Base-by-base conservation (phyloP, 805 yeast species). In the Nakazawaea peltata region DNA sequence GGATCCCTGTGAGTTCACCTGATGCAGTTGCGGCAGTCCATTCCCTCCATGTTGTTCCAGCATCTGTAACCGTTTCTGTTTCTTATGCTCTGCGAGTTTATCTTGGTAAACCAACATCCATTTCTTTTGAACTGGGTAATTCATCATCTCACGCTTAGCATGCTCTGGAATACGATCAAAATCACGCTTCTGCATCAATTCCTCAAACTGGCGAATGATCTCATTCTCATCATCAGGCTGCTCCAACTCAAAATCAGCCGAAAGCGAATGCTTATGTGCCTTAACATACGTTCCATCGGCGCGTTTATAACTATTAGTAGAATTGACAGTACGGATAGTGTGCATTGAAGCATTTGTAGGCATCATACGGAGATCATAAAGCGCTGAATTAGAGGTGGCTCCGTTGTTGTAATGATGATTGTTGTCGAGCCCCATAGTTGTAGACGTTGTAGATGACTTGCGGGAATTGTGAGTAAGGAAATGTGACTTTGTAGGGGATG, bases 71-170 rank as follows among this genome's bases (percentile, higher is more conserved):
- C 51, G 27, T 23, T 53, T 45, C 36, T 48, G 49, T 44, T 80
- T 75, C 48, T 80, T 81, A 48, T 66, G 66, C 48, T 87, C 96
- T 5, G 88, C 72, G 30, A 84, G 67, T 17, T 81, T 76, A 54
- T 87, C 95, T 54, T 88, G 97, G 44, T 81, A 76, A 27, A 88
- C 80, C 44, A 88, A 67, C 80, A 84, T 77, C 95, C 96, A 87
- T 57, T 90, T 90, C 48, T 86, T 84, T 32, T 81, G 84, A 0
- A 74, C 61, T 28, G 81, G 72, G 51, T 81, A 87, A 45, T 70
- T 71, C 48, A 74, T 66, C 82, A 90, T 77, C 50, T 84, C 92
- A 37, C 65, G 70, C 44, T 78, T 77, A 3, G 92, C 95, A 34
- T 71, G 73, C 18, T 73, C 74, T 0, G 95, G 63, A 24, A 59